phyloP scores from a whole-genome alignment of 2,329 filamentous ascomycete genomes.

The Emericellopsis cladophorae region DNA sequence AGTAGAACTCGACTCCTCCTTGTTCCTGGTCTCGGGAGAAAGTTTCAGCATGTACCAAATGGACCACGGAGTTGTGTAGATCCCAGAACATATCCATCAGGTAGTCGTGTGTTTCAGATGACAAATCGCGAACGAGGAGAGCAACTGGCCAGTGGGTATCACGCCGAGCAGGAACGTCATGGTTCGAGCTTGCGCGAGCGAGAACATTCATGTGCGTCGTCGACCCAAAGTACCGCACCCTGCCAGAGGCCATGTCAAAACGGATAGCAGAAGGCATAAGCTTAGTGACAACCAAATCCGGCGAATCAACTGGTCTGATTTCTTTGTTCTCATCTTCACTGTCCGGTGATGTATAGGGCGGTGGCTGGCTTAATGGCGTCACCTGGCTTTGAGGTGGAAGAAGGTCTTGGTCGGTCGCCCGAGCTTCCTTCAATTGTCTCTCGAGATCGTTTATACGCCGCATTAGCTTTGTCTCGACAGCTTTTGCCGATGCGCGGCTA shows the following conservation, averaged over 20 bases:
- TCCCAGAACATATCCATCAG: slow-evolving; percentile 8
- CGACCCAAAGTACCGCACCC: slow-evolving; percentile 4
- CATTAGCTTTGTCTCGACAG: slow-evolving; percentile 1
- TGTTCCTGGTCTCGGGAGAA: slow-evolving; percentile 5
- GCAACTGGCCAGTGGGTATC: slow-evolving; percentile 4
- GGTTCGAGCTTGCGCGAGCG: not conserved
- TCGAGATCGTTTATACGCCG: slow-evolving; percentile 2
- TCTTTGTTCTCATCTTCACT: slow-evolving; percentile 1
- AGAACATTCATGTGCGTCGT: slow-evolving; percentile 5
- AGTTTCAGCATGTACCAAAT: slow-evolving; percentile 5
- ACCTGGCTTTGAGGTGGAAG: not conserved
- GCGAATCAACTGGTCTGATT: not conserved
- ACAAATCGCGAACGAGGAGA: slow-evolving; percentile 3
- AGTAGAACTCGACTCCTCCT: slow-evolving; percentile 5
- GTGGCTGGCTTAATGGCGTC: not conserved
- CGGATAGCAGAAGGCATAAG: slow-evolving; percentile 3
- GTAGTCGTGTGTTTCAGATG: slow-evolving; percentile 6
- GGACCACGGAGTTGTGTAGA: slow-evolving; percentile 8
- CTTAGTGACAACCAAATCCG: not conserved
- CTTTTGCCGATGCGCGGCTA: slow-evolving; percentile 3
- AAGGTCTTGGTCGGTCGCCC: not conserved
- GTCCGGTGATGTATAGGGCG: not conserved
- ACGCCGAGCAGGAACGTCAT: not conserved
- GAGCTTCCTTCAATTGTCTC: slow-evolving; percentile 1
- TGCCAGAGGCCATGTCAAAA: slow-evolving; percentile 4